These are phyloP conservation scores for Scalesia atractyloides DNA, from an alignment of 129 eudicot genomes.

Conservation along the genomic window DNA sequence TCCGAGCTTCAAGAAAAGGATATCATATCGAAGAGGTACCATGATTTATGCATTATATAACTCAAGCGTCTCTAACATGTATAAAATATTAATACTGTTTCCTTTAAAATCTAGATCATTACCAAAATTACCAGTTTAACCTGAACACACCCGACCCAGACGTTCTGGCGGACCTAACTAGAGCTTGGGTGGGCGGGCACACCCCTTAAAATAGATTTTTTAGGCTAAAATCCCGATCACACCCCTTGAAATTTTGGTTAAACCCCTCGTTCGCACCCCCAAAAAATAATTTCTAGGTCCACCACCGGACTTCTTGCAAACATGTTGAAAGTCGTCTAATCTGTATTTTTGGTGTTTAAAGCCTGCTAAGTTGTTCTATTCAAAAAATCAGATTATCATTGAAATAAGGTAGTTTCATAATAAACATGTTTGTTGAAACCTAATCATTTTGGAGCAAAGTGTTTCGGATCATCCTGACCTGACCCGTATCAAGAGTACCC, in stretches of 20 bases:
- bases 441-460: neutral
- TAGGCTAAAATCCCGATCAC: no score
- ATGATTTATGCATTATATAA: neutral
- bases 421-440: neutral
- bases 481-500: neutral
- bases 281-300: no score
- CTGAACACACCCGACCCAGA: neutral
- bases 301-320: no score
- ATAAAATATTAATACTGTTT: neutral
- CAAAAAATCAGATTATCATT: neutral
- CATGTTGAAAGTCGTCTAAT: no score
- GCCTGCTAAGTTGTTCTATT: neutral
- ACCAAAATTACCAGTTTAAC: neutral
- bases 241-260: no score
- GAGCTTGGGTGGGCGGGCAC: no score
- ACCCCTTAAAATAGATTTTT: no score
- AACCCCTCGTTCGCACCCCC: no score
- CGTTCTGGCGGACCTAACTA: neutral
- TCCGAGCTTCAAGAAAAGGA: slow-evolving; percentile 92
- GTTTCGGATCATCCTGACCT: neutral
- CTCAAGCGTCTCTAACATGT: neutral
- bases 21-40: slow-evolving; percentile 87
- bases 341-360: no score
- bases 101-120: neutral
- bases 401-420: neutral